Evolutionary conservation across 345 rosid genomes (phyloP).

Genomic region (Leavenworthia alabamica): DNA sequence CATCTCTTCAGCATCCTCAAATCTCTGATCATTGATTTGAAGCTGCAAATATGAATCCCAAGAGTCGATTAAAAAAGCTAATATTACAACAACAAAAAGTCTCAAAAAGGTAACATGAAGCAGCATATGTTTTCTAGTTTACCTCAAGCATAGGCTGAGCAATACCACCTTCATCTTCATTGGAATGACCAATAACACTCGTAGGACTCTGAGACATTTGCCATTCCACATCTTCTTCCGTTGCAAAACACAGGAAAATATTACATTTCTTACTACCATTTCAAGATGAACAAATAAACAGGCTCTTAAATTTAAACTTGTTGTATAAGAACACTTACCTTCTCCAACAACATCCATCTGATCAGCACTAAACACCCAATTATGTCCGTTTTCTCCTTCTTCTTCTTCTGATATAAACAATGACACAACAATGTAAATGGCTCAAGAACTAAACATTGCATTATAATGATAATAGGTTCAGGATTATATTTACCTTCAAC

Average conservation of each 20-base stretch:
- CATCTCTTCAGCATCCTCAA: conserved; percentile 94
- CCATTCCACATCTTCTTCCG: conserved; percentile 51
- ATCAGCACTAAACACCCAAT: conserved; percentile 86
- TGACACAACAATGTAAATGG: neutral
- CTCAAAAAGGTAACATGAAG: too few relatives aligned
- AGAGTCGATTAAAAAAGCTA: neutral
- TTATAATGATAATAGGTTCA: neutral
- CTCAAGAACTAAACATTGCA: neutral
- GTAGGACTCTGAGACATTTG: conserved; percentile 41
- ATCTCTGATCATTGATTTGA: conserved; percentile 73
- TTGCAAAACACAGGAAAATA: conserved; percentile 16
- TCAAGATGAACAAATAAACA: neutral
- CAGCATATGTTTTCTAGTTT: neutral
- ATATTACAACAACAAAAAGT: neutral
- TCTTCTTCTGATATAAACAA: conserved; percentile 30
- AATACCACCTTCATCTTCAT: conserved; percentile 67
- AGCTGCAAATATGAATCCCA: conserved; percentile 44
- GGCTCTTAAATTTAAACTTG: neutral
- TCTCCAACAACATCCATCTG: conserved; percentile 42
- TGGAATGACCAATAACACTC: conserved; percentile 73
- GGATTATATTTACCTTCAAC: conserved; percentile 46
- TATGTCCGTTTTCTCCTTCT: conserved; percentile 50
- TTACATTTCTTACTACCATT: neutral
- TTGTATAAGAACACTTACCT: conserved; percentile 34
- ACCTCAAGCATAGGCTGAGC: conserved; percentile 70